Base-by-base conservation (phyloP, 192 early-diverging fungal species). In the Coemansia sp. region DNA sequence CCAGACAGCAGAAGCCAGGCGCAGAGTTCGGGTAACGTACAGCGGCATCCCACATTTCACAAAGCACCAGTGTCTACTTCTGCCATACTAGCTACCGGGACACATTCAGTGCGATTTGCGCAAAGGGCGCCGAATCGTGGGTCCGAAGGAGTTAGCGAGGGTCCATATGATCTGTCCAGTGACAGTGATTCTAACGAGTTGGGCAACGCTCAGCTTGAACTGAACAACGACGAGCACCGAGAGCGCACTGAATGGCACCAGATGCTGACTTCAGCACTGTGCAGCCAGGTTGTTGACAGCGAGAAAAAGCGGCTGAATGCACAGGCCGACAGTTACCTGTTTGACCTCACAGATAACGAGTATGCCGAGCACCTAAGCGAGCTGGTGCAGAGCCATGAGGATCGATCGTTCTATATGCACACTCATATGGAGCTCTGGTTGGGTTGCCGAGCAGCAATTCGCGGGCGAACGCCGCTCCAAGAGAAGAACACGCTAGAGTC, bases 241-340 rank as follows among this genome's bases (percentile, higher is more conserved):
- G 93, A 94, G 66, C 86, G 93, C 43, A 69, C 84, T 11, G 90
- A 93, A 64, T 94, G 93, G 93, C 93, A 92, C 47, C 85, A 87
- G 45, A 92, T 94, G 90, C 77, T 94, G 3, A 82, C 88, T 25
- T 89, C 90, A 12, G 93, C 92, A 11, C 69, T 94, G 23, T 86
- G 79, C 8, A 91, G 93, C 25, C 91, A 94, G 49, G 89, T 93
- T 17, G 90, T 94, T 9, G 90, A 88, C 51, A 88, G 87, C 24
- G 93, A 94, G 72, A 91, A 92, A 62, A 85, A 86, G 60, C 87
- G 90, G 12, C 70, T 93, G 38, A 74, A 72, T 50, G 57, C 75
- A 10, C 68, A 72, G 52, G 58, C 66, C 0, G 70, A 72, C 56
- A 65, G 27, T 38, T 57, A 60, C 37, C 39, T 67, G 51, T 47